Percentiles rank a stretch among this genome's conserved stretches.
Evolutionary conservation across 176 grass and related monocot species (phyloP).

Genomic region (Leersia perrieri): DNA sequence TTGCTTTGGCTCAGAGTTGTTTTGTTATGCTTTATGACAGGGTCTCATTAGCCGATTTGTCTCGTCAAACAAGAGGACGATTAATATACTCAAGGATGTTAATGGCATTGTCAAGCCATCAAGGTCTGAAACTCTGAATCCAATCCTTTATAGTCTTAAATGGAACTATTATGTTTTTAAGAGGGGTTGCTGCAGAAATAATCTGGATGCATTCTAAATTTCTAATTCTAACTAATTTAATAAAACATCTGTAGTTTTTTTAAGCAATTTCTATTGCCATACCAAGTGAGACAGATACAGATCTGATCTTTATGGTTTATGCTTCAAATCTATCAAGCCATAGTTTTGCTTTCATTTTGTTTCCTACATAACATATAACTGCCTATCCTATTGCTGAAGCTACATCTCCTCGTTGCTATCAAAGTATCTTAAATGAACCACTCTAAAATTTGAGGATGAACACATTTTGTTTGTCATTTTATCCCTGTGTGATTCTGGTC

Average conservation of each 20-base stretch:
- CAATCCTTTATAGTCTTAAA: background rate
- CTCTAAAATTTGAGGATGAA: background rate
- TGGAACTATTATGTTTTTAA: background rate
- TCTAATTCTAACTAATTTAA: slow-evolving; percentile 4
- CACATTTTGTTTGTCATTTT: too few species aligned
- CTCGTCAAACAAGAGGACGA: slow-evolving; percentile 46
- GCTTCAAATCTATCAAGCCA: too few species aligned
- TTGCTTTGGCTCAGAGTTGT: background rate
- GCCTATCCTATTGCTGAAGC: background rate
- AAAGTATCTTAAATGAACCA: background rate
- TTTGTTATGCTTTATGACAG: slow-evolving; percentile 33
- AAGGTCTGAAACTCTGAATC: slow-evolving; percentile 33
- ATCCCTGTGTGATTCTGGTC: background rate
- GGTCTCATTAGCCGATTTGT: slow-evolving; percentile 41
- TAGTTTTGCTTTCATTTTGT: background rate
- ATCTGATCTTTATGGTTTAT: background rate
- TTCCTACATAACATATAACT: background rate
- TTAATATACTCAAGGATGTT: slow-evolving; percentile 64
- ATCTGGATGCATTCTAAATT: background rate
- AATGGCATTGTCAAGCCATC: slow-evolving; percentile 77
- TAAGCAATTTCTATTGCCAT: background rate
- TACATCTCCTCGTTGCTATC: background rate
- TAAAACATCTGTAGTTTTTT: background rate
- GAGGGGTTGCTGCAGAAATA: background rate
- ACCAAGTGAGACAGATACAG: background rate